Percentiles rank a stretch among this genome's conserved stretches.
Conservation (phyloP, 192 early-diverging fungal species). For the Blastocladiella britannica region DNA sequence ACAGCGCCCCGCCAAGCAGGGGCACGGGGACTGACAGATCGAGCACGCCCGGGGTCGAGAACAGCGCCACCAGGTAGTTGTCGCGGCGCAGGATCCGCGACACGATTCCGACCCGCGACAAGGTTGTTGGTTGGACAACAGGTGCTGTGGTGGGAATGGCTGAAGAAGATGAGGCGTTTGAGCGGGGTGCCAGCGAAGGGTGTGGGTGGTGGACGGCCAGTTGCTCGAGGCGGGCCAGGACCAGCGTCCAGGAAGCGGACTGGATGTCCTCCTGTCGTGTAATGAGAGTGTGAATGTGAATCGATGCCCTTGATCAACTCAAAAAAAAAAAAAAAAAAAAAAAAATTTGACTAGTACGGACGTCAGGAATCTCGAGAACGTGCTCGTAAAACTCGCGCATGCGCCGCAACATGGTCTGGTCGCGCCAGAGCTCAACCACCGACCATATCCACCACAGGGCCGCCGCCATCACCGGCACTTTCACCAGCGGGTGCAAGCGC, state of each 20-base stretch:
- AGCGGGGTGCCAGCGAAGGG: not conserved
- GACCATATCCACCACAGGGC: slow-evolving; percentile 56
- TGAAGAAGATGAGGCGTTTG: not conserved
- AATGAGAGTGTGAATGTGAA: slow-evolving; percentile 4
- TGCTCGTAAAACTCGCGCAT: slow-evolving; percentile 70
- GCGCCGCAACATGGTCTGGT: slow-evolving; percentile 50
- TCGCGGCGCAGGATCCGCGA: slow-evolving; percentile 93
- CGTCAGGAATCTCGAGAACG: slow-evolving; percentile 54
- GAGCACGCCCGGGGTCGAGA: slow-evolving; percentile 68
- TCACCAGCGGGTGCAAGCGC: slow-evolving; percentile 33
- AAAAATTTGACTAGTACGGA: slow-evolving; percentile 11
- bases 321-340: not conserved
- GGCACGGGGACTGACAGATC: slow-evolving; percentile 50
- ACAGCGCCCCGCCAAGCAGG: slow-evolving; percentile 10
- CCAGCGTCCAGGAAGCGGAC: slow-evolving; percentile 67
- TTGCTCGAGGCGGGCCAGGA: slow-evolving; percentile 26
- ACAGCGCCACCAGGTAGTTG: slow-evolving; percentile 88
- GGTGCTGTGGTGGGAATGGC: not conserved
- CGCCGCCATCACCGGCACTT: slow-evolving; percentile 42
- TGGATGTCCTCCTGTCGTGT: slow-evolving; percentile 48
- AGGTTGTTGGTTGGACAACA: not conserved
- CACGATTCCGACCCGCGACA: slow-evolving; percentile 35
- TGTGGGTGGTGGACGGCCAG: slow-evolving; percentile 21
- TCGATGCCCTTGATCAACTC: not conserved
- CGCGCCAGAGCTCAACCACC: slow-evolving; percentile 35